These are phyloP conservation scores for Elongisporangium undulatum DNA, from an alignment of 352 stramenopile species.

Conservation along the genomic window DNA sequence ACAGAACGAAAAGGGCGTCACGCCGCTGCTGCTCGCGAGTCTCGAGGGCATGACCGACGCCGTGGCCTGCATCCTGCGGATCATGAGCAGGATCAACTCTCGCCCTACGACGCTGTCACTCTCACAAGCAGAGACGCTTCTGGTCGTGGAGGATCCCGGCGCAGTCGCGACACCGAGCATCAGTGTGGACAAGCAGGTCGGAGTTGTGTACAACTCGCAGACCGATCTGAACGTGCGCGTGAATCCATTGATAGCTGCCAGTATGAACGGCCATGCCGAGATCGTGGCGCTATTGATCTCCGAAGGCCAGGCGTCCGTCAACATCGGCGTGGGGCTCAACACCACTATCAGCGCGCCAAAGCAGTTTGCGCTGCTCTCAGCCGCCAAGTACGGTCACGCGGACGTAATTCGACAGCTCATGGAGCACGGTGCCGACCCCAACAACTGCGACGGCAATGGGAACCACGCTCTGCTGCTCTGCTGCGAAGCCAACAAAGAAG, in stretches of 20 bases:
- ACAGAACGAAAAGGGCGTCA: slow-evolving; percentile 69
- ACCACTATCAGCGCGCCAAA: slow-evolving; percentile 17
- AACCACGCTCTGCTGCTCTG: slow-evolving; percentile 53
- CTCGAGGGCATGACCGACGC: slow-evolving; percentile 56
- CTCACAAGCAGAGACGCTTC: not conserved
- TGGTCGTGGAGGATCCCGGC: not conserved
- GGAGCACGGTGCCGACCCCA: slow-evolving; percentile 27
- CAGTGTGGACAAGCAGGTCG: slow-evolving; percentile 44
- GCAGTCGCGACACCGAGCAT: not conserved
- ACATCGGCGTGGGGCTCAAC: slow-evolving; percentile 13
- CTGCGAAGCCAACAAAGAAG: slow-evolving; percentile 46
- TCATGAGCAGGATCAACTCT: slow-evolving; percentile 1
- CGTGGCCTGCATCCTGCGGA: slow-evolving; percentile 31
- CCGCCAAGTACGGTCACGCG: slow-evolving; percentile 90
- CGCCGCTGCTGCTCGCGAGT: slow-evolving; percentile 61
- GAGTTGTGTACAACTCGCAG: slow-evolving; percentile 68
- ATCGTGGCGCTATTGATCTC: slow-evolving; percentile 46
- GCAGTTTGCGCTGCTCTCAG: slow-evolving; percentile 83
- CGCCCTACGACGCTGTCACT: slow-evolving; percentile 1
- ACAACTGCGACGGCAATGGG: slow-evolving; percentile 30
- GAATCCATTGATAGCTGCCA: slow-evolving; percentile 55
- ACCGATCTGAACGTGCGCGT: slow-evolving; percentile 54
- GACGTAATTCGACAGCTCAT: slow-evolving; percentile 78
- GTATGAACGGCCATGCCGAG: slow-evolving; percentile 67
- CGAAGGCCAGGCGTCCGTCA: slow-evolving; percentile 15